A percentile compares a stretch with the other conserved stretches of the same genome.
Conservation (phyloP, 2,329 filamentous ascomycete species). For the Dactylellina drechsleri region DNA sequence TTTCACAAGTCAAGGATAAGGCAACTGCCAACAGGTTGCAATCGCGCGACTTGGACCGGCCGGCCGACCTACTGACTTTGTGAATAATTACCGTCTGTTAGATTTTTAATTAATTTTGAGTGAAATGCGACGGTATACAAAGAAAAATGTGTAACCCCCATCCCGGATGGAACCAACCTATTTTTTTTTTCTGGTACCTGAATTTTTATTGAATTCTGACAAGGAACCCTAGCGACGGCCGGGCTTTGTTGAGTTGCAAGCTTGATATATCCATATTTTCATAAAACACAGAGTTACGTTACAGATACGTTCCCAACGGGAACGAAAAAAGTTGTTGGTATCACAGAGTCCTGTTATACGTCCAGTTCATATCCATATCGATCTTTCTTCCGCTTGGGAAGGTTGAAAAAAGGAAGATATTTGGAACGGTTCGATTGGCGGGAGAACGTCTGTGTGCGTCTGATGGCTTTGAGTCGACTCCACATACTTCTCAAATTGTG, state of each 20-base stretch:
- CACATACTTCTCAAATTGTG: constrained; percentile 6
- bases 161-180: constrained; percentile 52
- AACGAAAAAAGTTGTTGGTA: no score
- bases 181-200: not conserved
- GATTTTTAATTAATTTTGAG: not conserved
- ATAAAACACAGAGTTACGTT: no score
- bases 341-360: no score
- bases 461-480: constrained; percentile 21
- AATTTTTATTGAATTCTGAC: not conserved
- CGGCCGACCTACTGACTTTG: not conserved
- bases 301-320: no score
- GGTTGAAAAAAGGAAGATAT: constrained; percentile 15
- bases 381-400: no score
- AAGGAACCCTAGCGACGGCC: not conserved
- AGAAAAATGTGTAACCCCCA: constrained; percentile 42
- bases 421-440: constrained; percentile 44
- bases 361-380: no score
- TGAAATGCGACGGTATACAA: not conserved
- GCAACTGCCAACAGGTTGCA: constrained; percentile 23
- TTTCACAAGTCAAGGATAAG: constrained; percentile 9
- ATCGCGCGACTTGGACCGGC: not conserved
- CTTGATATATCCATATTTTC: no score
- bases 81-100: constrained; percentile 10
- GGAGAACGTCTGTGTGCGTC: constrained; percentile 15
- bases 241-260: no score